These are phyloP conservation scores for Lodderomyces elongisporus DNA, from an alignment of 1,139 yeast species.

Conservation along the genomic window DNA sequence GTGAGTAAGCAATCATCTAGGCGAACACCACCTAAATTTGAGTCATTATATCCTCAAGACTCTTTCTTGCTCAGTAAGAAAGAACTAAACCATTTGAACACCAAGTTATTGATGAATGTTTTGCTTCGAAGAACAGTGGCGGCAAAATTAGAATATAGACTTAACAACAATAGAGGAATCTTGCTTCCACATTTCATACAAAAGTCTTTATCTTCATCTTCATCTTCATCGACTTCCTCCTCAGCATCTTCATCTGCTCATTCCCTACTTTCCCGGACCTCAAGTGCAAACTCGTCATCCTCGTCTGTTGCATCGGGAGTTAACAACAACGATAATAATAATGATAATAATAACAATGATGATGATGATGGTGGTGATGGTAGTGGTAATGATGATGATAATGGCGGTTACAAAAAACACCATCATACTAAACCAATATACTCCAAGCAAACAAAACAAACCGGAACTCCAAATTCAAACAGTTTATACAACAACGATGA, in stretches of 20 bases:
- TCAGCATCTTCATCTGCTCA: no score
- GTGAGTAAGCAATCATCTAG: conserved; percentile 2
- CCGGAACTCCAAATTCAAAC: conserved; percentile 16
- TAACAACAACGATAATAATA: conserved; percentile 6
- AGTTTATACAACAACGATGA: conserved; percentile 1
- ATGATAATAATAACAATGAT: conserved; percentile 20
- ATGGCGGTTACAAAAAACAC: conserved; percentile 20
- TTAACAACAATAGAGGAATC: conserved; percentile 11
- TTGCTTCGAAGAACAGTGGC: conserved; percentile 40
- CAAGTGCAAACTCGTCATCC: not conserved
- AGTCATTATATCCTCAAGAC: conserved; percentile 30
- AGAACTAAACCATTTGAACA: conserved; percentile 29
- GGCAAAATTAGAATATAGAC: conserved; percentile 38
- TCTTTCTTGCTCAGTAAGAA: conserved; percentile 16
- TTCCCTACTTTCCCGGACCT: no score
- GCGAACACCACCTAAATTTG: conserved; percentile 24
- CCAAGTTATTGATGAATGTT: conserved; percentile 31
- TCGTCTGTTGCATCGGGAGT: not conserved
- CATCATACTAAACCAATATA: conserved; percentile 12
- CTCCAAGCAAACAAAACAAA: no score
- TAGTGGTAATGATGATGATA: conserved; percentile 6
- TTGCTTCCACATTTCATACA: not conserved
- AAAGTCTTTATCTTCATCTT: conserved; percentile 2
- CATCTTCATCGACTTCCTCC: not conserved
- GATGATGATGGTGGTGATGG: conserved; percentile 19